Percentiles rank a stretch among this genome's conserved stretches.
These are phyloP conservation scores for Bisporella sp. DNA, from an alignment of 2,329 filamentous ascomycete genomes.

Conservation along the genomic window DNA sequence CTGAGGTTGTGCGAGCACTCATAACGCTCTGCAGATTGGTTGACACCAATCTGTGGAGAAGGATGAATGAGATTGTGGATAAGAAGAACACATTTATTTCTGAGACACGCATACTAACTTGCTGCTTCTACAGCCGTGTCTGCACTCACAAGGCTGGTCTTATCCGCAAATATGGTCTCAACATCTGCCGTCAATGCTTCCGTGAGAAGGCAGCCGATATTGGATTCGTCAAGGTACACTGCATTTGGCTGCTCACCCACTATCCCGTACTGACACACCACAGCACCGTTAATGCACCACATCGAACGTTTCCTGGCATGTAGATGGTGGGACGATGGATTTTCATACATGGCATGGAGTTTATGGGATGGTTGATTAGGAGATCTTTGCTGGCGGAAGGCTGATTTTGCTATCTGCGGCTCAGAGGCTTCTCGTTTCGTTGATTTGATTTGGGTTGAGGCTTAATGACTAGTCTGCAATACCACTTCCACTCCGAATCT, in stretches of 20 bases:
- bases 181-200: slow-evolving; percentile 78
- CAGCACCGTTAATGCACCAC: slow-evolving; percentile 22
- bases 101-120: slow-evolving; percentile 8
- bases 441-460: background rate
- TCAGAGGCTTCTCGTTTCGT: no score
- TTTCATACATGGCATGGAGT: slow-evolving; percentile 18
- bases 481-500: background rate
- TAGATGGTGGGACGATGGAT: slow-evolving; percentile 12
- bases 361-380: slow-evolving; percentile 11
- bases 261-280: slow-evolving; percentile 1
- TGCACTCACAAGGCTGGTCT: slow-evolving; percentile 97
- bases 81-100: no score
- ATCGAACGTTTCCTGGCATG: slow-evolving; percentile 2
- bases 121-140: slow-evolving; percentile 51
- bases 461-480: background rate
- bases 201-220: slow-evolving; percentile 67
- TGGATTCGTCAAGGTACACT: slow-evolving; percentile 61
- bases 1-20: no score
- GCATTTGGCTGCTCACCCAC: slow-evolving; percentile 3
- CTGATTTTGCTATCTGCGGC: background rate
- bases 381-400: slow-evolving; percentile 1
- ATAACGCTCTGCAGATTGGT: no score
- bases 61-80: no score
- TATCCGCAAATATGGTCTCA: slow-evolving; percentile 99
- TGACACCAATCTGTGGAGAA: no score